phyloP scores from a whole-genome alignment of 345 rosid species.

The Brassica carinata region DNA sequence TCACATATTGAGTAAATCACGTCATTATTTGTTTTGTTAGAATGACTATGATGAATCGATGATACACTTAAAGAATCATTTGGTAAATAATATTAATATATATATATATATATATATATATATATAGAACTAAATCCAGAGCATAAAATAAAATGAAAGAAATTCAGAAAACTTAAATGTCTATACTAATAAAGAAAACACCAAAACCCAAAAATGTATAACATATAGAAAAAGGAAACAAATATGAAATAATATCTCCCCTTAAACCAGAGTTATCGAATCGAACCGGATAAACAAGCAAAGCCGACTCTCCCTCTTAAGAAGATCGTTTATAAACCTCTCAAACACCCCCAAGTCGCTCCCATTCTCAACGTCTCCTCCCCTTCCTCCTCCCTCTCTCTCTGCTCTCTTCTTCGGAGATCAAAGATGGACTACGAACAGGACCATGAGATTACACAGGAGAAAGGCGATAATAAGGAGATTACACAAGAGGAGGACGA shows the following conservation, averaged over 20 bases:
- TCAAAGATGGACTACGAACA: not conserved
- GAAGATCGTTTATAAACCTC: not conserved
- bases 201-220: not conserved
- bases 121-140: not conserved
- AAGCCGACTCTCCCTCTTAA: not conserved
- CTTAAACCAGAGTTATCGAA: not conserved
- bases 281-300: not conserved
- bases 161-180: not conserved
- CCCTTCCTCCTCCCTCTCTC: too few species aligned
- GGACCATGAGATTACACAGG: not conserved
- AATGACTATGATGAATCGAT: not conserved
- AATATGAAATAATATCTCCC: not conserved
- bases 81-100: not conserved
- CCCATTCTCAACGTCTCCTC: not conserved
- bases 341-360: not conserved
- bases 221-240: too few species aligned
- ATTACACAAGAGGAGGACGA: not conserved
- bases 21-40: not conserved
- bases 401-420: not conserved
- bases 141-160: not conserved
- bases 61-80: not conserved
- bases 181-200: not conserved
- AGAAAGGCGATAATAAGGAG: not conserved
- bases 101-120: not conserved
- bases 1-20: not conserved